These are phyloP conservation scores for Penicillium tannophilum DNA, from an alignment of 495 filamentous ascomycete species.

Conservation along the genomic window DNA sequence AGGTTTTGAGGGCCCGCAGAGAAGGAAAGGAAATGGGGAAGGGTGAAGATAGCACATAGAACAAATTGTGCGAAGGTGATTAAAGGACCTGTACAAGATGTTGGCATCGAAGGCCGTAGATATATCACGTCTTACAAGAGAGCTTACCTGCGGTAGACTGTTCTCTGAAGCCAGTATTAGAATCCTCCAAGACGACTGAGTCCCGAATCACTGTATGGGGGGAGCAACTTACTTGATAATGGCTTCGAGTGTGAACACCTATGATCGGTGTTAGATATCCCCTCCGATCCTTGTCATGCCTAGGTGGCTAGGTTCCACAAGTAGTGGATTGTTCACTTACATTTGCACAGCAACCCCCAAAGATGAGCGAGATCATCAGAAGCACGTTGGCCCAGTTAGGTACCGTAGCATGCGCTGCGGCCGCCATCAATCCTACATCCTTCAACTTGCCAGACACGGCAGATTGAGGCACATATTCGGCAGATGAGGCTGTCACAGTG, in stretches of 20 bases:
- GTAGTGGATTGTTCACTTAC: constrained; percentile 50
- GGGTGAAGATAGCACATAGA: constrained; percentile 68
- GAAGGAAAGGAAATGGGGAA: constrained; percentile 73
- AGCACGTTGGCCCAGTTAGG: constrained; percentile 67
- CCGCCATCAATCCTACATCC: constrained; percentile 41
- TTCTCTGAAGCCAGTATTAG: constrained; percentile 34
- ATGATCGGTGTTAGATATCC: background rate
- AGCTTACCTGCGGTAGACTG: constrained; percentile 40
- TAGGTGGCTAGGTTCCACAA: background rate
- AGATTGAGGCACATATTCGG: background rate
- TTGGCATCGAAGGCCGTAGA: background rate
- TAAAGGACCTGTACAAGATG: constrained; percentile 63
- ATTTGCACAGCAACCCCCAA: constrained; percentile 97
- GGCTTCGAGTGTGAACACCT: constrained; percentile 93
- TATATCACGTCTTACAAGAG: background rate
- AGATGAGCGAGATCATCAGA: constrained; percentile 83
- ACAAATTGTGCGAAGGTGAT: constrained; percentile 95
- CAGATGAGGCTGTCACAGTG: background rate
- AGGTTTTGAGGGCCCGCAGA: constrained; percentile 61
- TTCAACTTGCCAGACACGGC: constrained; percentile 38
- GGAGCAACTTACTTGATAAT: constrained; percentile 79
- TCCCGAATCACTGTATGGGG: background rate
- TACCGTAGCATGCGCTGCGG: constrained; percentile 53
- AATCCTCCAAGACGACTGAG: background rate
- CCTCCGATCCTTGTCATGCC: background rate